Evolutionary conservation across 352 stramenopile species (phyloP).

Genomic region (Paralagenidium karlingii): DNA sequence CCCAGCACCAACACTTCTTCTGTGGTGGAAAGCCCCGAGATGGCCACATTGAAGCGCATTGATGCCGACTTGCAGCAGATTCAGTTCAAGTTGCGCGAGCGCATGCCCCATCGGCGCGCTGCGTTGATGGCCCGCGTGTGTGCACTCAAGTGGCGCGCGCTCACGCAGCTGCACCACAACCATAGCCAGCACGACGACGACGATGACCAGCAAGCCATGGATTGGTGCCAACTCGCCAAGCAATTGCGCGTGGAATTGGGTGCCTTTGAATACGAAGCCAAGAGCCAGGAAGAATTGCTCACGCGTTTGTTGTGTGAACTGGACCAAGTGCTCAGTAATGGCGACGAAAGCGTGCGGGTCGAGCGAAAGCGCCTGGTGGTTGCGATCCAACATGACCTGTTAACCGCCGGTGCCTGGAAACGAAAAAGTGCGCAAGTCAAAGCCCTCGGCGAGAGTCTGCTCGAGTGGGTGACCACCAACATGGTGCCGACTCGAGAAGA

Average conservation of each 20-base stretch:
- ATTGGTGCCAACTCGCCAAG: no score
- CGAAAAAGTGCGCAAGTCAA: constrained; percentile 23
- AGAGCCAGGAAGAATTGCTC: constrained; percentile 46
- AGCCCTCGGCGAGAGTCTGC: constrained; percentile 17
- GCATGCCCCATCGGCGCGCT: no score
- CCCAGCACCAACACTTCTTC: no score
- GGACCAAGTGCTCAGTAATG: constrained; percentile 49
- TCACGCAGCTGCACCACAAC: no score
- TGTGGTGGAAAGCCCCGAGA: no score
- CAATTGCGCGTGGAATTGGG: constrained; percentile 31
- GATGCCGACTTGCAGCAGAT: no score
- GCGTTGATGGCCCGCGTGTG: no score
- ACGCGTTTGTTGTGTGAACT: constrained; percentile 37
- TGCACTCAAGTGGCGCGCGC: no score
- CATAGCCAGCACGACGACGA: no score
- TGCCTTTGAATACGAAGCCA: constrained; percentile 40
- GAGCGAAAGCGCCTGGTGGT: constrained; percentile 39
- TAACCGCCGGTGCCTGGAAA: constrained; percentile 28
- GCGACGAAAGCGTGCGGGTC: constrained; percentile 29
- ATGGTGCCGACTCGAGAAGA: not conserved
- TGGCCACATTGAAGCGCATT: no score
- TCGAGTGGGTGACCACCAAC: constrained; percentile 6
- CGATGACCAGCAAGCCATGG: no score
- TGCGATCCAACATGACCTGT: constrained; percentile 28
- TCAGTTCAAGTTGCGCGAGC: no score